These are phyloP conservation scores for Gastrodia elata DNA, from an alignment of 106 monocot genomes.

Conservation along the genomic window DNA sequence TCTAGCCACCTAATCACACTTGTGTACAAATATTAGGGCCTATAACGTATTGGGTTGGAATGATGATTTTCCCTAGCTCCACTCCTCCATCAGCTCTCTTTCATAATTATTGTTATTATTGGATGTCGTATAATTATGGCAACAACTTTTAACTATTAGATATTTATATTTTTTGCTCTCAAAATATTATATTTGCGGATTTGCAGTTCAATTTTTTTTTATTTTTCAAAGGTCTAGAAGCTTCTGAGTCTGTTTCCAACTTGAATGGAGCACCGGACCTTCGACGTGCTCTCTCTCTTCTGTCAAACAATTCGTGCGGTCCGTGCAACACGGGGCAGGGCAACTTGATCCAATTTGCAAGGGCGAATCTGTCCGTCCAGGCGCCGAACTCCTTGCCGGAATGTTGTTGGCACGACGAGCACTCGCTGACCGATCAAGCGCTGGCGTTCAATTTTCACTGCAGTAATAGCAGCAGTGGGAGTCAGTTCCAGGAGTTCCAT, in stretches of 20 bases:
- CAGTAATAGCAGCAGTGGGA: constrained; percentile 11
- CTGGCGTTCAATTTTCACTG: constrained; percentile 17
- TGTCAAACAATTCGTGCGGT: constrained; percentile 53
- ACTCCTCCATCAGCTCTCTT: no score
- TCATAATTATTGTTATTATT: no score
- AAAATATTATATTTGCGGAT: no score
- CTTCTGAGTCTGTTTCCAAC: constrained; percentile 42
- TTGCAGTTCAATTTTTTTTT: constrained; percentile 16
- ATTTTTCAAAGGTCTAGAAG: constrained; percentile 38
- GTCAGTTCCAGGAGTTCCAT: constrained; percentile 33
- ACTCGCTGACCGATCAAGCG: constrained; percentile 9
- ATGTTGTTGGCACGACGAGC: constrained; percentile 26
- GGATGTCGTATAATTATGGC: no score
- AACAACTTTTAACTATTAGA: no score
- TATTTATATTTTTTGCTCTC: no score
- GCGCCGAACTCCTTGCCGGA: constrained; percentile 4
- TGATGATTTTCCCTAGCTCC: no score
- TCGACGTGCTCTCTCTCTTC: constrained; percentile 97
- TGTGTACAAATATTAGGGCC: no score
- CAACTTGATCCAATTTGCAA: constrained; percentile 10
- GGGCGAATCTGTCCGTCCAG: constrained; percentile 7
- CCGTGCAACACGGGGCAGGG: constrained; percentile 14
- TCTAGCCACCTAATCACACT: no score
- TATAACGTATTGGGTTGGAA: no score
- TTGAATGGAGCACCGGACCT: constrained; percentile 66